A percentile compares a stretch with the other conserved stretches of the same genome.
Conservation (phyloP, 768 basidiomycete species). For the Podaxis sp. region DNA sequence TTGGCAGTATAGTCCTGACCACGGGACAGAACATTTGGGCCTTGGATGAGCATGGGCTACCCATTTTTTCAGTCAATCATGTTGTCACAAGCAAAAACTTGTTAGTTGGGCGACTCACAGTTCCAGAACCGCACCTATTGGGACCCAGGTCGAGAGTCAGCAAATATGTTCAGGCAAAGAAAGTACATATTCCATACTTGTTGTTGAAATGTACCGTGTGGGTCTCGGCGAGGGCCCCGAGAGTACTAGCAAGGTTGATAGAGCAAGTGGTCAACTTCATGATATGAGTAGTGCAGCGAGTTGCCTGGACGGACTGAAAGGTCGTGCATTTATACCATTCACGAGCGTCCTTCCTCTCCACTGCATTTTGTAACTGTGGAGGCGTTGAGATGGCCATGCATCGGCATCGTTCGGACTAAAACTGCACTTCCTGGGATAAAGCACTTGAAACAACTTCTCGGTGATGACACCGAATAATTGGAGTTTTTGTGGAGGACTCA, state of each 20-base stretch:
- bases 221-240: neutral
- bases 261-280: neutral
- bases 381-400: neutral
- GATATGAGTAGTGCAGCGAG: neutral
- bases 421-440: neutral
- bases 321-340: neutral
- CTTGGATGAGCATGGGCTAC: conserved; percentile 1
- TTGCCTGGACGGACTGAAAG: neutral
- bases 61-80: neutral
- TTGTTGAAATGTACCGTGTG: neutral
- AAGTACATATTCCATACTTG: neutral
- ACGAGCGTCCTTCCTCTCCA: neutral
- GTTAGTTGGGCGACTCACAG: neutral
- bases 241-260: too few relatives aligned
- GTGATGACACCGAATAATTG: neutral
- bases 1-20: conserved; percentile 23
- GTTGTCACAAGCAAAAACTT: neutral
- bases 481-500: neutral
- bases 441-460: neutral
- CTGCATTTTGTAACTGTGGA: neutral
- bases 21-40: conserved; percentile 23
- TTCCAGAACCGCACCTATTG: neutral
- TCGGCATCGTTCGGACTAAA: neutral
- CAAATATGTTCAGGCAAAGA: neutral
- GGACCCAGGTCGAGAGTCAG: neutral